These are phyloP conservation scores for Aspergillus indologenus DNA, from an alignment of 495 filamentous ascomycete genomes.

Conservation along the genomic window DNA sequence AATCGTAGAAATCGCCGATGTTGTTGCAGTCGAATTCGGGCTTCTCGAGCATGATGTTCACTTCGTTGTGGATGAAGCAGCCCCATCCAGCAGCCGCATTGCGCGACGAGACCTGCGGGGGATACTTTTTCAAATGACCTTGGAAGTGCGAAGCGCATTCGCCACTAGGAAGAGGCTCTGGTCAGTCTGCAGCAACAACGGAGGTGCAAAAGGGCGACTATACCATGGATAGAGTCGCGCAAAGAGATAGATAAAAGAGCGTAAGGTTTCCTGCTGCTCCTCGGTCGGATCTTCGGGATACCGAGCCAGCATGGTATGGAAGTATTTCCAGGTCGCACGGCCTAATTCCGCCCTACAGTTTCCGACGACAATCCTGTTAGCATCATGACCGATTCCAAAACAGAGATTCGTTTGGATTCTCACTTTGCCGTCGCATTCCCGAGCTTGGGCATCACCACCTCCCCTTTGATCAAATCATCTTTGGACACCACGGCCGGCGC, in stretches of 20 bases:
- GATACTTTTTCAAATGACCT: conserved; percentile 72
- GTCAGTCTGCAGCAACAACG: conserved; percentile 9
- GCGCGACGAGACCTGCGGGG: conserved; percentile 85
- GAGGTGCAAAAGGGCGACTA: background rate
- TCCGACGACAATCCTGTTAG: conserved; percentile 2
- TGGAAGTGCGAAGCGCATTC: conserved; percentile 94
- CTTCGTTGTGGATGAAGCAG: conserved; percentile 91
- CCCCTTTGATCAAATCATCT: conserved; percentile 61
- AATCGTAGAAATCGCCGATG: conserved; percentile 92
- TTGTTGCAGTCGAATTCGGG: conserved; percentile 81
- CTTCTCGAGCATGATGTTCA: conserved; percentile 85
- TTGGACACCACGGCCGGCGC: conserved; percentile 23
- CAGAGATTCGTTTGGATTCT: conserved; percentile 8
- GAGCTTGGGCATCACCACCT: conserved; percentile 80
- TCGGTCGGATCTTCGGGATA: conserved; percentile 82
- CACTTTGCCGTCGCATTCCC: conserved; percentile 83
- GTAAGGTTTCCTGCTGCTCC: conserved; percentile 80
- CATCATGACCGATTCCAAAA: no score
- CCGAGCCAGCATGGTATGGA: conserved; percentile 93
- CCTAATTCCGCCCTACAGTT: conserved; percentile 74
- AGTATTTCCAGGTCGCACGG: conserved; percentile 83
- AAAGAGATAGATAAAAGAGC: conserved; percentile 85
- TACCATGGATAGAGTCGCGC: conserved; percentile 87
- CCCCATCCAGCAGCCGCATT: conserved; percentile 86
- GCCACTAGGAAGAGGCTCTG: conserved; percentile 52